These are phyloP conservation scores for Wickerhamiella galacta DNA, from an alignment of 805 yeast species.

Conservation along the genomic window DNA sequence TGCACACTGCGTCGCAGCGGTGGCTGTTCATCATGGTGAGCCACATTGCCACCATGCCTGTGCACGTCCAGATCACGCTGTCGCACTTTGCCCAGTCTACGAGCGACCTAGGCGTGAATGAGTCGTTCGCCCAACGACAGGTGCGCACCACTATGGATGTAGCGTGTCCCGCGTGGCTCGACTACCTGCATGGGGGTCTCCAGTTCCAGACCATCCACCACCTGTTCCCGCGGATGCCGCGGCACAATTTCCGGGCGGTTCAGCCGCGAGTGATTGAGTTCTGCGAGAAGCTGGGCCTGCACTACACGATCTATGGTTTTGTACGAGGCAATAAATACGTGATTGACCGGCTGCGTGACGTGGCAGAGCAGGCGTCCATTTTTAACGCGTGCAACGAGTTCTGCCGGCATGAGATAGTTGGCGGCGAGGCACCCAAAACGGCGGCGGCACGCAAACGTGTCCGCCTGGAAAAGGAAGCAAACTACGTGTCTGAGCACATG, in stretches of 20 bases:
- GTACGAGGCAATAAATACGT: constrained; percentile 60
- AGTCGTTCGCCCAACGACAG: constrained; percentile 65
- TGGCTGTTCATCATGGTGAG: constrained; percentile 50
- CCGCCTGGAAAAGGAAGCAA: neutral
- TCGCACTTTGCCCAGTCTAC: constrained; percentile 92
- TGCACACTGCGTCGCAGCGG: constrained; percentile 39
- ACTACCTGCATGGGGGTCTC: constrained; percentile 78
- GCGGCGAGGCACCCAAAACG: constrained; percentile 6
- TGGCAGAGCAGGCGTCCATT: constrained; percentile 64
- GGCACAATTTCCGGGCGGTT: constrained; percentile 66
- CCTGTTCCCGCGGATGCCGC: constrained; percentile 72
- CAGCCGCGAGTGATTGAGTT: constrained; percentile 60
- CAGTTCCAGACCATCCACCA: constrained; percentile 89
- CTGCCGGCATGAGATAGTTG: constrained; percentile 34
- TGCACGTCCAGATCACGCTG: constrained; percentile 83
- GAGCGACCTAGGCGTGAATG: constrained; percentile 64
- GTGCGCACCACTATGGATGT: constrained; percentile 89
- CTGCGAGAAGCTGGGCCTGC: constrained; percentile 59
- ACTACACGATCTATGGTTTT: constrained; percentile 74
- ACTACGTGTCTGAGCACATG: too few species aligned
- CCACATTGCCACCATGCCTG: constrained; percentile 71
- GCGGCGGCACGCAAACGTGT: constrained; percentile 4
- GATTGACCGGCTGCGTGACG: constrained; percentile 48
- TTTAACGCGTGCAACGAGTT: constrained; percentile 55
- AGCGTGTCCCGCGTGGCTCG: constrained; percentile 85